Percentiles rank a stretch among this genome's conserved stretches.
phyloP scores from a whole-genome alignment of 2,329 filamentous ascomycete species.

The Drechmeria coniospora region DNA sequence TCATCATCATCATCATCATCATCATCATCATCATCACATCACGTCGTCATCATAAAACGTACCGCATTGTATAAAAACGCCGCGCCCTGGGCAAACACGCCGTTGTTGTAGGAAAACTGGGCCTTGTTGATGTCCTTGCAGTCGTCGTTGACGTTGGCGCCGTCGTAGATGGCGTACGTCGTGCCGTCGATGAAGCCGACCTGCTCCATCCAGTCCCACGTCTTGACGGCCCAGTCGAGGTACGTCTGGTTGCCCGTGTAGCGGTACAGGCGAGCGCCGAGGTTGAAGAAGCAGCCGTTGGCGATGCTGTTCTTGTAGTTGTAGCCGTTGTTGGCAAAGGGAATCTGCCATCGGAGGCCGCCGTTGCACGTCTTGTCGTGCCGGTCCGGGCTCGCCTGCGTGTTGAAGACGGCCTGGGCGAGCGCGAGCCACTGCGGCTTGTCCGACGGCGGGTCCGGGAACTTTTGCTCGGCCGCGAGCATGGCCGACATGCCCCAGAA shows the following conservation, averaged over 20 bases:
- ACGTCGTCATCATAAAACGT: too few relatives aligned
- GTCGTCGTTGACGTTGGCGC: conserved; percentile 32
- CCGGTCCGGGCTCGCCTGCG: conserved; percentile 37
- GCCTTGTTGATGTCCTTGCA: conserved; percentile 39
- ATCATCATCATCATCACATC: too few relatives aligned
- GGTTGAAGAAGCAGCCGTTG: conserved; percentile 48
- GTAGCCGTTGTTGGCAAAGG: conserved; percentile 57
- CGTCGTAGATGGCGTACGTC: conserved; percentile 46
- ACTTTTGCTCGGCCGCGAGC: conserved; percentile 40
- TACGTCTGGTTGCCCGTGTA: conserved; percentile 56
- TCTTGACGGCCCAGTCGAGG: conserved; percentile 44
- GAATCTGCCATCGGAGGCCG: conserved; percentile 67
- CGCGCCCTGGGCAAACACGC: conserved; percentile 39
- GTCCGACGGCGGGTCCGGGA: conserved; percentile 35
- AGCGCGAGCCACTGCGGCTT: conserved; percentile 40
- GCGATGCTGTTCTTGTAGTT: conserved; percentile 52
- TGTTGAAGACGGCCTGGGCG: conserved; percentile 49
- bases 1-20: too few relatives aligned
- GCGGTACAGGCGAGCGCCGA: conserved; percentile 52
- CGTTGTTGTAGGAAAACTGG: conserved; percentile 47
- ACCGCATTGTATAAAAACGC: conserved; percentile 50
- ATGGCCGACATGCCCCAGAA: conserved; percentile 54
- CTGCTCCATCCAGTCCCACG: conserved; percentile 44
- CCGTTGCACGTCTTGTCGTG: conserved; percentile 39
- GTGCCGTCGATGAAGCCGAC: conserved; percentile 44